These are phyloP conservation scores for Arthrobotrys megalospora DNA, from an alignment of 2,329 filamentous ascomycete genomes.

Conservation along the genomic window DNA sequence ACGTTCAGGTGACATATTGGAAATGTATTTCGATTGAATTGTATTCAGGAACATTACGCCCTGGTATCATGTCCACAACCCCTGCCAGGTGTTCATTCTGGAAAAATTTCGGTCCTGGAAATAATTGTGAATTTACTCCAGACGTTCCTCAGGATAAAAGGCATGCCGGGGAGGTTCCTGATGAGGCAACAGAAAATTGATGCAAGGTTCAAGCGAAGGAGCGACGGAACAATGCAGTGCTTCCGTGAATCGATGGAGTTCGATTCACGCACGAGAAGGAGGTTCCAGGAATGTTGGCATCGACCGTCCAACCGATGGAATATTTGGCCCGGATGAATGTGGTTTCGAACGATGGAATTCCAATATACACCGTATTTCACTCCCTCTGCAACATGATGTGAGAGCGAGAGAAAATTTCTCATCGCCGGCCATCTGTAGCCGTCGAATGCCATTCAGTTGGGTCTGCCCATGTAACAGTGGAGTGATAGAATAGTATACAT, in stretches of 20 bases:
- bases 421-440: conserved; percentile 18
- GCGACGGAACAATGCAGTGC: conserved; percentile 52
- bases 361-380: conserved; percentile 3
- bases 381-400: conserved; percentile 5
- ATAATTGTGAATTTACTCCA: conserved; percentile 8
- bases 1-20: conserved; percentile 41
- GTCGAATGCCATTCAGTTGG: conserved; percentile 23
- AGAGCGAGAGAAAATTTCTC: conserved; percentile 12
- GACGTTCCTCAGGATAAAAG: conserved; percentile 36
- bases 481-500: conserved; percentile 15
- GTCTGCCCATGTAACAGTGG: conserved; percentile 9
- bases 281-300: conserved; percentile 47
- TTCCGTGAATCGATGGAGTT: conserved; percentile 52
- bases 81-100: conserved; percentile 41
- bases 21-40: conserved; percentile 40
- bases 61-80: conserved; percentile 38
- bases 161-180: conserved; percentile 24
- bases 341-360: conserved; percentile 40
- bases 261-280: conserved; percentile 35
- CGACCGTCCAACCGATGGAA: conserved; percentile 27
- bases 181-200: conserved; percentile 36
- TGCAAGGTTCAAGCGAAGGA: conserved; percentile 52
- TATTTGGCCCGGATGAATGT: conserved; percentile 36
- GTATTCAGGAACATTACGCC: conserved; percentile 39
- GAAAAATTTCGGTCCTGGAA: conserved; percentile 42